phyloP scores from a whole-genome alignment of 176 grass and related monocot genomes.

The Typha latifolia region DNA sequence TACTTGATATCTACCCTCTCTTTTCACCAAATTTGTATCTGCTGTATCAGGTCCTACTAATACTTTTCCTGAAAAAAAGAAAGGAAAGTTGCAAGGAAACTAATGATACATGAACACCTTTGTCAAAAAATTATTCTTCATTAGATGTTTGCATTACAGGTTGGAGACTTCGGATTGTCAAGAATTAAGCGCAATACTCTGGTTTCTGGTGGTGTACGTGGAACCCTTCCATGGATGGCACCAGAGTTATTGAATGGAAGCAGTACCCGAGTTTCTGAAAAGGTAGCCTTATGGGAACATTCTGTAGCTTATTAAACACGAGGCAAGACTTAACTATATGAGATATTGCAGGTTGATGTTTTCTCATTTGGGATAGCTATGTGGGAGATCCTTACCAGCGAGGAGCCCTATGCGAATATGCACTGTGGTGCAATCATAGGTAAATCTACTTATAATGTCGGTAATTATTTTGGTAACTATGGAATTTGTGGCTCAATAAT shows the following conservation, averaged over 20 bases:
- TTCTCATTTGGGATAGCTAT: slow-evolving; percentile 94
- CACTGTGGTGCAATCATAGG: slow-evolving; percentile 93
- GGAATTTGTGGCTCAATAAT: neutral
- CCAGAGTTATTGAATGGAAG: slow-evolving; percentile 95
- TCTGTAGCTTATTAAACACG: slow-evolving; percentile 4
- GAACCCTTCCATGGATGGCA: slow-evolving; percentile 99
- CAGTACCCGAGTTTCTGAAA: slow-evolving; percentile 80
- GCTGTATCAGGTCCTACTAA: too few species aligned
- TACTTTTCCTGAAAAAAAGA: too few species aligned
- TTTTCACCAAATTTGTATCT: too few species aligned
- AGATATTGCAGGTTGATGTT: slow-evolving; percentile 60
- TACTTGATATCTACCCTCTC: too few species aligned
- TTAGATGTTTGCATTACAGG: slow-evolving; percentile 28
- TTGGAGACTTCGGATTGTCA: slow-evolving; percentile 96
- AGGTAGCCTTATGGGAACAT: slow-evolving; percentile 35
- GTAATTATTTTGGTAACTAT: neutral
- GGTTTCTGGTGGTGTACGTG: slow-evolving; percentile 94
- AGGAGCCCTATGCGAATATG: slow-evolving; percentile 91
- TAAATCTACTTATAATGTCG: slow-evolving; percentile 18
- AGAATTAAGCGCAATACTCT: slow-evolving; percentile 97
- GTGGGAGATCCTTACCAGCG: slow-evolving; percentile 93
- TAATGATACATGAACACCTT: too few species aligned
- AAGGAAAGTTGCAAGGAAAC: too few species aligned
- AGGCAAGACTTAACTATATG: neutral
- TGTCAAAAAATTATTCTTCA: neutral